A percentile compares a stretch with the other conserved stretches of the same genome.
These are phyloP conservation scores for Ophiostoma himal-ulmi DNA, from an alignment of 2,329 filamentous ascomycete genomes.

Conservation along the genomic window DNA sequence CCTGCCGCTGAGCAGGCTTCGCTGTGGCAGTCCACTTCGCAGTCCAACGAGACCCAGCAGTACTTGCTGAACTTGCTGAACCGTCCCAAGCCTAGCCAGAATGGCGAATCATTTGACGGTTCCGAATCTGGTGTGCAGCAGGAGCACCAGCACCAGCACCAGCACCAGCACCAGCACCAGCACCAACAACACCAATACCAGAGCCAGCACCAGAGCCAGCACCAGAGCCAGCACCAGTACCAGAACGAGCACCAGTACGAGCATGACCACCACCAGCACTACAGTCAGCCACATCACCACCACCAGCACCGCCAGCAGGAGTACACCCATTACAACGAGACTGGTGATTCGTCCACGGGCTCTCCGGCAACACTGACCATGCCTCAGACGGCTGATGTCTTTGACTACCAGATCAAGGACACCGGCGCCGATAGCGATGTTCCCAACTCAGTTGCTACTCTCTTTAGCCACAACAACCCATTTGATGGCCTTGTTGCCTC, in stretches of 20 bases:
- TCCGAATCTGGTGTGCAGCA: conserved; percentile 35
- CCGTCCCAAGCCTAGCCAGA: conserved; percentile 59
- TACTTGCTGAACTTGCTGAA: conserved; percentile 83
- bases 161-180: not conserved
- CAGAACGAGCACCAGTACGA: conserved; percentile 22
- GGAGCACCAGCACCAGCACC: not conserved
- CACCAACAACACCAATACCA: conserved; percentile 27
- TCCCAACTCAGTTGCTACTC: conserved; percentile 28
- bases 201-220: conserved; percentile 19
- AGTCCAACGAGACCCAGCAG: conserved; percentile 68
- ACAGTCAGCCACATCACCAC: conserved; percentile 15
- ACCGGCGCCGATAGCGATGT: conserved; percentile 28
- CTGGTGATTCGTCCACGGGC: conserved; percentile 13
- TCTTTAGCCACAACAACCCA: conserved; percentile 37
- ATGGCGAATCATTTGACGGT: conserved; percentile 35
- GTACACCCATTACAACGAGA: conserved; percentile 12
- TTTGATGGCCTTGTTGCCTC: conserved; percentile 39
- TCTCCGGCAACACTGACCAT: conserved; percentile 19
- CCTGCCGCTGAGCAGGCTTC: conserved; percentile 13
- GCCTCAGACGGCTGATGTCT: conserved; percentile 19
- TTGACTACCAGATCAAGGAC: conserved; percentile 22
- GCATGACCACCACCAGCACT: conserved; percentile 20
- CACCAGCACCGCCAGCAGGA: conserved; percentile 24
- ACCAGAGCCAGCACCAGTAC: conserved; percentile 21
- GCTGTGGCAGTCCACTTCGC: conserved; percentile 45